Percentiles rank a stretch among this genome's conserved stretches.
These are phyloP conservation scores for Ganoderma resinaceum DNA, from an alignment of 1,284 basidiomycete species.

Conservation along the genomic window DNA sequence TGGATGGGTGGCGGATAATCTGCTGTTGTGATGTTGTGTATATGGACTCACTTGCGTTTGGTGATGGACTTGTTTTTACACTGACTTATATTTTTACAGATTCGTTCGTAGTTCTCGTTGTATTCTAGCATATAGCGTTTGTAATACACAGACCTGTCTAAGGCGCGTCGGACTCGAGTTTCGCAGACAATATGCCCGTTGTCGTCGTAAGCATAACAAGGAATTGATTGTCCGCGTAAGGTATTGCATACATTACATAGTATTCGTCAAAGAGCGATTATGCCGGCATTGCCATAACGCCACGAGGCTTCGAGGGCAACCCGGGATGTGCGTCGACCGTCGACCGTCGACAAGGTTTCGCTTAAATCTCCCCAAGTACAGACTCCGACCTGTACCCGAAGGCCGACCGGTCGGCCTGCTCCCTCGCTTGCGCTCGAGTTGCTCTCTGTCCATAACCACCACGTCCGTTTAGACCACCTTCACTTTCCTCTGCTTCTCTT, in stretches of 20 bases:
- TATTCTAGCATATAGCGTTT: neutral
- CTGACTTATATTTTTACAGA: neutral
- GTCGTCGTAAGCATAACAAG: no score
- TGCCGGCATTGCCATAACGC: neutral
- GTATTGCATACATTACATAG: neutral
- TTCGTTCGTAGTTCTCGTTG: neutral
- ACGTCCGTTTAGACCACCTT: neutral
- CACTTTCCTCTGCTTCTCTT: neutral
- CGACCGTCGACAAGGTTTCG: neutral
- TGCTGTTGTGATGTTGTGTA: neutral
- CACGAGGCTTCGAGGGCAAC: neutral
- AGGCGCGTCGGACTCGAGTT: no score
- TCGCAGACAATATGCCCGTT: neutral
- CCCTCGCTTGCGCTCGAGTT: neutral
- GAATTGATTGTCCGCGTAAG: no score
- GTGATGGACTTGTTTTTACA: neutral
- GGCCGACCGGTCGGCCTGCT: neutral
- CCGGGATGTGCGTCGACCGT: neutral
- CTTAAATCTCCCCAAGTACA: neutral
- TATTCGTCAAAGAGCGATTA: neutral
- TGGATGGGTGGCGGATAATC: neutral
- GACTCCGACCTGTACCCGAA: neutral
- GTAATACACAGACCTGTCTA: no score
- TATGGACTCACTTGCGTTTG: neutral
- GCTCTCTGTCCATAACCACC: conserved; percentile 2